Conservation (phyloP, 2,329 filamentous ascomycete species). For the Fusarium buxicola region DNA sequence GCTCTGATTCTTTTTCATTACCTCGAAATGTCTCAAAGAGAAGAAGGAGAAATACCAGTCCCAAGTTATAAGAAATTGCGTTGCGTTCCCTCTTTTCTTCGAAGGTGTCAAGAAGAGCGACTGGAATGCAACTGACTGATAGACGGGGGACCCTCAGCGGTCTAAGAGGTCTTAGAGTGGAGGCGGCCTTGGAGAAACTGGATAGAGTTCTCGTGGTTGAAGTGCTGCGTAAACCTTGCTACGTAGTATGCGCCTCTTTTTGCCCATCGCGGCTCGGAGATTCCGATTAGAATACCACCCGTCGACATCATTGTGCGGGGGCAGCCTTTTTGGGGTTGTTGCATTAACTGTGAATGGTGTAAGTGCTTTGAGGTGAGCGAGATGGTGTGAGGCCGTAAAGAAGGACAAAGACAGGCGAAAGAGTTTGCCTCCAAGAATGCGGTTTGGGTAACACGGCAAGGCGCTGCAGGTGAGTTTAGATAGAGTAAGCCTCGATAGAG, state of each 20-base stretch:
- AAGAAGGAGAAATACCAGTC: not conserved
- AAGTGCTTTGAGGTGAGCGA: constrained; percentile 1
- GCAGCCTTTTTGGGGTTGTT: constrained; percentile 11
- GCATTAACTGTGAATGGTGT: constrained; percentile 8
- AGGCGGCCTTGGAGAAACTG: constrained; percentile 5
- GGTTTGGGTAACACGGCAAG: constrained; percentile 33
- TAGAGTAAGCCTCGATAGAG: constrained; percentile 1
- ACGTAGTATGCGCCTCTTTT: constrained; percentile 27
- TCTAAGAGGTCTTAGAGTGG: constrained; percentile 10
- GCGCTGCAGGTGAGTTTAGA: not conserved
- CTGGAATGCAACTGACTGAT: constrained; percentile 40
- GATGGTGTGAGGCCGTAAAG: constrained; percentile 27
- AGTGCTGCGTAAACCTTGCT: constrained; percentile 31
- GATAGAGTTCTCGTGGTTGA: constrained; percentile 33
- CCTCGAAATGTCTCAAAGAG: constrained; percentile 23
- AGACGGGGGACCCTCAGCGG: constrained; percentile 16
- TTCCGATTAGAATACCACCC: constrained; percentile 27
- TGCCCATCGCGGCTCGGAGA: constrained; percentile 25
- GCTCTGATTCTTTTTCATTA: constrained; percentile 5
- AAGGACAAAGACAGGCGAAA: constrained; percentile 12
- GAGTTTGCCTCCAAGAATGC: constrained; percentile 34
- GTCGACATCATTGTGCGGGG: constrained; percentile 25
- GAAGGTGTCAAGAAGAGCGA: constrained; percentile 22
- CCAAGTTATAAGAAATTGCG: constrained; percentile 27
- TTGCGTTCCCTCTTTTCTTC: constrained; percentile 12